A percentile compares a stretch with the other conserved stretches of the same genome.
phyloP scores from a whole-genome alignment of 1,284 basidiomycete species.

The Gymnopus androsaceus region DNA sequence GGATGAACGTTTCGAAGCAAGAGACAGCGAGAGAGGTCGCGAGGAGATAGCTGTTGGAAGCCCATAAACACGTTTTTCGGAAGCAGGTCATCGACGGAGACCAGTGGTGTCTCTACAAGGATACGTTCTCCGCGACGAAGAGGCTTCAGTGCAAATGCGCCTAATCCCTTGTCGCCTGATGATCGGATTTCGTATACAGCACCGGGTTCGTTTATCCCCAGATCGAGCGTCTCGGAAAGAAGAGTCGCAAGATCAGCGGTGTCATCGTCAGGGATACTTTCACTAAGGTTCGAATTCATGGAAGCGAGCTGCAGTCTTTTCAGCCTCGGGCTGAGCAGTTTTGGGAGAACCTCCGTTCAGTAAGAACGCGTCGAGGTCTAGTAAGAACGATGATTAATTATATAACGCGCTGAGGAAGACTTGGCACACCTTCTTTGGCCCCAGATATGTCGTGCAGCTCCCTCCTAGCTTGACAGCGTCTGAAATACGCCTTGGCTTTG shows the following conservation, averaged over 20 bases:
- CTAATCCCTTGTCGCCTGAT: background rate
- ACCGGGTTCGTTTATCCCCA: background rate
- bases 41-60: background rate
- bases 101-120: background rate
- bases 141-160: background rate
- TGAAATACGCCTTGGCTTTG: background rate
- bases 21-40: background rate
- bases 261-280: background rate
- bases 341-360: background rate
- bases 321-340: background rate
- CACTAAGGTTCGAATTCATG: background rate
- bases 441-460: background rate
- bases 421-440: background rate
- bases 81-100: background rate
- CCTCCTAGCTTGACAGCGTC: background rate
- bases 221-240: background rate
- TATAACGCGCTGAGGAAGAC: background rate
- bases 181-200: background rate
- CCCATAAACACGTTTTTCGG: background rate
- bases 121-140: background rate
- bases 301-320: background rate
- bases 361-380: background rate
- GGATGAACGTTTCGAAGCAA: background rate
- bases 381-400: background rate
- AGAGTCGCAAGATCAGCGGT: background rate